A percentile compares a stretch with the other conserved stretches of the same genome.
These are phyloP conservation scores for Saturnispora galanensis DNA, from an alignment of 805 yeast genomes.

Conservation along the genomic window DNA sequence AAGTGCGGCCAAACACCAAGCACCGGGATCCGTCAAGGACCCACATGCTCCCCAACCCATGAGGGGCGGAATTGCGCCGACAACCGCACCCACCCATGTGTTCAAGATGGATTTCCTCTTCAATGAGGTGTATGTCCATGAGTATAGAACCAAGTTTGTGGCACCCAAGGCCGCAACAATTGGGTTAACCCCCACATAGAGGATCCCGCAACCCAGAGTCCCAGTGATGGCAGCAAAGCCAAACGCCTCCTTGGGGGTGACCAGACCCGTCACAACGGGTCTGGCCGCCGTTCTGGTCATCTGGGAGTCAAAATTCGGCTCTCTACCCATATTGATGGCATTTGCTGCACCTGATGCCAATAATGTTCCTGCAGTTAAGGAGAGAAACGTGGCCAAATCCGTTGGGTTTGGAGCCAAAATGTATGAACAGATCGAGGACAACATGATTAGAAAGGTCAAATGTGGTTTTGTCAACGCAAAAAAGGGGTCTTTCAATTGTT, in stretches of 20 bases:
- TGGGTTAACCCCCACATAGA: constrained; percentile 77
- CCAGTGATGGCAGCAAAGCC: constrained; percentile 73
- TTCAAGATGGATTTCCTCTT: constrained; percentile 78
- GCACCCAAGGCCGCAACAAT: constrained; percentile 77
- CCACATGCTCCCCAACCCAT: constrained; percentile 99
- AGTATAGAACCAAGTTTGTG: constrained; percentile 69
- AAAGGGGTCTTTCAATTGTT: constrained; percentile 47
- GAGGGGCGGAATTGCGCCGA: constrained; percentile 95
- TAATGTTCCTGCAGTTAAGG: constrained; percentile 76
- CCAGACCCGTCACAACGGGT: constrained; percentile 80
- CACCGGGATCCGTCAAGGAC: constrained; percentile 74
- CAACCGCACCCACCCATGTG: constrained; percentile 99
- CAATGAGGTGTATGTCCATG: constrained; percentile 86
- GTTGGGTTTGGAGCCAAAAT: constrained; percentile 84
- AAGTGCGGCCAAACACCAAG: constrained; percentile 87
- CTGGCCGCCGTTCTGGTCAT: constrained; percentile 85
- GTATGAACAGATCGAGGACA: constrained; percentile 88
- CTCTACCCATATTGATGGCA: constrained; percentile 95
- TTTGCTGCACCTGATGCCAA: constrained; percentile 90
- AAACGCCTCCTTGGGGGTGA: constrained; percentile 70
- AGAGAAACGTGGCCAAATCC: constrained; percentile 56
- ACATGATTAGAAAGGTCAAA: constrained; percentile 75
- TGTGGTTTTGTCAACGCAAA: constrained; percentile 84
- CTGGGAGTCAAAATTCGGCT: constrained; percentile 75
- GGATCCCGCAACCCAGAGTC: constrained; percentile 52